These are phyloP conservation scores for Trametes coccinea DNA, from an alignment of 768 basidiomycete species.

Conservation along the genomic window DNA sequence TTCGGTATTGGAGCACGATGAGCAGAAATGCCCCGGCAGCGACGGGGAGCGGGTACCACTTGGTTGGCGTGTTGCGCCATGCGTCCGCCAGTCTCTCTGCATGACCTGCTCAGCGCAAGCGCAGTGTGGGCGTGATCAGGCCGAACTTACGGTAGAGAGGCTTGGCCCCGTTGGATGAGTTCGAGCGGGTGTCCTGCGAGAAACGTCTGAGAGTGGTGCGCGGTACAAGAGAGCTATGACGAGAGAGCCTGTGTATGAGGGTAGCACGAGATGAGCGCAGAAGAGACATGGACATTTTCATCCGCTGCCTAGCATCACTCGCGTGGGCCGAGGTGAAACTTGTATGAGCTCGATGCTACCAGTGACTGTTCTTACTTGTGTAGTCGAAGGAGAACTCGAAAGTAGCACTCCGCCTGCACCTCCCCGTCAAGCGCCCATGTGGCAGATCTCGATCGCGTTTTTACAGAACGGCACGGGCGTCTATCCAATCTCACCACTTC, in stretches of 20 bases:
- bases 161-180: background rate
- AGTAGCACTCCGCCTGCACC: no score
- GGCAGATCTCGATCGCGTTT: background rate
- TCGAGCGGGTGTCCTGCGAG: constrained; percentile 1
- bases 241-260: no score
- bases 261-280: no score
- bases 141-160: constrained; percentile 2
- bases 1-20: constrained; percentile 72
- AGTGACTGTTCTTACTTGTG: no score
- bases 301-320: no score
- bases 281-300: no score
- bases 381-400: no score
- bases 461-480: background rate
- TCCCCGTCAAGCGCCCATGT: no score
- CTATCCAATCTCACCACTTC: background rate
- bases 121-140: background rate
- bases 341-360: no score
- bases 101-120: background rate
- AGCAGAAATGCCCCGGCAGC: constrained; percentile 90
- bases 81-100: constrained; percentile 69
- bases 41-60: constrained; percentile 93
- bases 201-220: constrained; percentile 1
- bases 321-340: no score
- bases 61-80: constrained; percentile 86
- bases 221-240: background rate